Evolutionary conservation across 2,329 filamentous ascomycete genomes (phyloP), one percentile per base, ranked within the genome.

Genomic region (Xylariomycetidae sp.): DNA sequence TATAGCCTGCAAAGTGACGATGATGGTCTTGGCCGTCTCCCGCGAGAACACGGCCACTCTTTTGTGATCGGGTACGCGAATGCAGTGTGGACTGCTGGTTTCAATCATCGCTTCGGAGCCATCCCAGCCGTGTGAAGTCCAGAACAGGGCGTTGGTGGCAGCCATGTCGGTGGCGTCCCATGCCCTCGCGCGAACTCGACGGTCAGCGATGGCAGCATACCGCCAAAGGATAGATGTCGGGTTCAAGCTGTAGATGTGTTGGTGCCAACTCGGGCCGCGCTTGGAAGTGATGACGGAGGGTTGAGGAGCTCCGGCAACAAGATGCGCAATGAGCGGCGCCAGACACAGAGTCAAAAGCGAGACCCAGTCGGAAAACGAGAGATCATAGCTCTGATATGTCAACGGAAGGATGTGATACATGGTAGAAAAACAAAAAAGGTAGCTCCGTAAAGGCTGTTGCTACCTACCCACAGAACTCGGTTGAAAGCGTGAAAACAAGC

Each of bases 191-290:
- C 57, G 46, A 8, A 58, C 39, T 9, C 58, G 52, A 4, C 59
- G 47, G 33, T 60, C 58, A 0, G 47, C 25, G 28, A 61, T 59
- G 13, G 50, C 50, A 7, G 51, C 51, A 35, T 63, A 61, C 1
- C 56, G 52, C 53, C 57, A 62, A 12, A 60, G 20, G 9, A 63
- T 61, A 0, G 58, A 56, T 4, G 54, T 61, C 1, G 58, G 58
- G 34, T 60, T 61, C 28, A 51, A 60, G 25, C 46, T 46, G 10
- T 43, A 42, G 1, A 60, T 22, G 3, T 34, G 25, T 9, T 60
- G 53, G 35, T 53, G 46, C 58, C 54, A 60, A 14, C 19, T 37
- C 1, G 54, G 56, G 9, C 13, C 26, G 6, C 9, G n/a, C n/a
- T n/a, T 12, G 16, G 12, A 9, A n/a, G 24, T 7, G 13, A 56